phyloP scores from a whole-genome alignment of 2,329 filamentous ascomycete species.

The Colletotrichum brevisporum region DNA sequence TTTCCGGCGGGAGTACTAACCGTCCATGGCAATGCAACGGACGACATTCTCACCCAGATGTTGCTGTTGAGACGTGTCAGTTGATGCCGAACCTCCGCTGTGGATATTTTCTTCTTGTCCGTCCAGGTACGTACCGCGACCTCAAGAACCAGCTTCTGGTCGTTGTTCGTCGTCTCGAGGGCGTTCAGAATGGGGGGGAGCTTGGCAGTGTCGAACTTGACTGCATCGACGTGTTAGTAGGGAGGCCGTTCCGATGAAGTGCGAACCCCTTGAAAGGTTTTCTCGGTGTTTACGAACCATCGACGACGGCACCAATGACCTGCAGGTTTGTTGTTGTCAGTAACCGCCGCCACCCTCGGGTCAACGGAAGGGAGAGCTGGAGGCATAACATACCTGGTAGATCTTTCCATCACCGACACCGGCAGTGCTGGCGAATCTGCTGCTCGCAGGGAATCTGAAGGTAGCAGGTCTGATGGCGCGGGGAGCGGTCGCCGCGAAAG shows the following conservation, averaged over 20 bases:
- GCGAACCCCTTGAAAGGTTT: constrained; percentile 19
- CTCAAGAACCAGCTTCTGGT: constrained; percentile 95
- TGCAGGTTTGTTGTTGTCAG: constrained; percentile 74
- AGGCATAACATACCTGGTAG: constrained; percentile 69
- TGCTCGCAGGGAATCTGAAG: constrained; percentile 69
- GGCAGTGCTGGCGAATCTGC: constrained; percentile 71
- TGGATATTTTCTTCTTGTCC: constrained; percentile 17
- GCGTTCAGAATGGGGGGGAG: constrained; percentile 98
- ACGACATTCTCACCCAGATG: constrained; percentile 99
- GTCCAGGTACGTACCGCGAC: constrained; percentile 79
- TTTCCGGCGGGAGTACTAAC: constrained; percentile 67
- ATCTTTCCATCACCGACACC: constrained; percentile 76
- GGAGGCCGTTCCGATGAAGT: constrained; percentile 19
- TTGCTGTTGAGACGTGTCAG: constrained; percentile 77
- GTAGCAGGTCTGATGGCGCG: constrained; percentile 70
- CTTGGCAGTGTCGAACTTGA: constrained; percentile 96
- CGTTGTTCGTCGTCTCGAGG: constrained; percentile 90
- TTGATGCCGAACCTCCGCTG: constrained; percentile 22
- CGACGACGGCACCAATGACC: constrained; percentile 99
- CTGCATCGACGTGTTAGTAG: constrained; percentile 61
- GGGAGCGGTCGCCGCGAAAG: constrained; percentile 69
- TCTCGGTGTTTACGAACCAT: constrained; percentile 76
- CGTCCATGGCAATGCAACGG: constrained; percentile 99
- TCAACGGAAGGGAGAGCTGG: constrained; percentile 14
- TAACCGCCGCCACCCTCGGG: constrained; percentile 33